A percentile compares a stretch with the other conserved stretches of the same genome.
phyloP scores from a whole-genome alignment of 176 grass and related monocot species.

The Typha latifolia region DNA sequence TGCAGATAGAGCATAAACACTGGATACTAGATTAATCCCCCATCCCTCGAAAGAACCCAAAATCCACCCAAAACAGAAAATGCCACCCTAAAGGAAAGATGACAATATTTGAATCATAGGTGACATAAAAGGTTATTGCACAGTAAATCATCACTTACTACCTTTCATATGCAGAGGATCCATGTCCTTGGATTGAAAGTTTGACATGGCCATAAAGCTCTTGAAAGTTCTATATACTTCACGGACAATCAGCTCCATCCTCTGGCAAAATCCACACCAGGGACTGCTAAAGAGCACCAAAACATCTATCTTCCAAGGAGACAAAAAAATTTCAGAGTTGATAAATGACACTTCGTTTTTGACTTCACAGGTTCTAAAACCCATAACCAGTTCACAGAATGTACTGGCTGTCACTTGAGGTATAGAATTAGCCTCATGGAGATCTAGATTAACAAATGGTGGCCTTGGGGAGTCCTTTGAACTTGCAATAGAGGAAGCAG shows the following conservation, averaged over 20 bases:
- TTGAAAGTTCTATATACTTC: conserved; percentile 71
- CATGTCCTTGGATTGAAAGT: conserved; percentile 23
- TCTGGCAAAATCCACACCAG: conserved; percentile 96
- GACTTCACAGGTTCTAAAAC: conserved; percentile 45
- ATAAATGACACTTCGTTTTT: conserved; percentile 24
- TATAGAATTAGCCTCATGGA: conserved; percentile 76
- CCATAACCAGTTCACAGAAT: conserved; percentile 67
- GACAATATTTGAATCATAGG: too few species aligned
- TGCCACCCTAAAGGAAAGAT: too few species aligned
- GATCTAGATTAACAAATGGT: conserved; percentile 87
- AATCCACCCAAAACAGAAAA: too few species aligned
- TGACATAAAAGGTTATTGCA: too few species aligned
- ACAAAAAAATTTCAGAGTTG: conserved; percentile 23
- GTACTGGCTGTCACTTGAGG: conserved; percentile 49
- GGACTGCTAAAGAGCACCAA: conserved; percentile 90
- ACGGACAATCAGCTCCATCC: conserved; percentile 67
- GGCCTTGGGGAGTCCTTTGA: conserved; percentile 62
- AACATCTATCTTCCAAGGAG: conserved; percentile 74
- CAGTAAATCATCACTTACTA: conserved; percentile 14
- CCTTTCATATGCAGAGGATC: conserved; percentile 48
- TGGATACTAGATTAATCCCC: too few species aligned
- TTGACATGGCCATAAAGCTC: conserved; percentile 32
- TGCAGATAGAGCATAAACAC: too few species aligned
- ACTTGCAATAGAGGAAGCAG: conserved; percentile 21
- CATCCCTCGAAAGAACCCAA: too few species aligned